Base-by-base conservation (phyloP, 805 yeast species). In the Nakazawaea molendinolei region DNA sequence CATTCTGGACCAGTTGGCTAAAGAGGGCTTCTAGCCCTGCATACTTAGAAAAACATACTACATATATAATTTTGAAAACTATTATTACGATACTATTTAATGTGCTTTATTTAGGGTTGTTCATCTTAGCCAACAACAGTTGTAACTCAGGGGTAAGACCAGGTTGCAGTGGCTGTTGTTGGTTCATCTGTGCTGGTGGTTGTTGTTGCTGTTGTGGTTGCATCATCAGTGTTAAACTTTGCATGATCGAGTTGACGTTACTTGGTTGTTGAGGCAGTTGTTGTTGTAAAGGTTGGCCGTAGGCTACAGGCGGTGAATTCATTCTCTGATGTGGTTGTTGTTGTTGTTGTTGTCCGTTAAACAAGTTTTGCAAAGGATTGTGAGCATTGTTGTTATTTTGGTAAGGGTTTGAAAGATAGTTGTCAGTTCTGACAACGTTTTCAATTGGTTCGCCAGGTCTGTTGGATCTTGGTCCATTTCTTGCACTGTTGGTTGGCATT, bases 401-500 rank as follows among this genome's bases (percentile, higher is more conserved):
- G 38, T 52, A 57, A 4, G 50, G 51, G 29, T 50, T 46, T 39
- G 55, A 46, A 5, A 61, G 51, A 13, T 65, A 55, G 50, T 56
- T 61, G 36, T 54, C 67, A 38, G 25, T 58, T 21, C 38, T 28
- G 10, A 28, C 41, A 12, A 33, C 34, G 17, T 69, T 42, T 57
- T 68, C n/a, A 4, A 38, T 4, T 17, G 71, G 61, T 47, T 71
- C 78, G 44, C 77, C 78, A 2, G 80, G 79, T 47, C 67, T 69
- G 38, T 81, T 79, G 3, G 94, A 82, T 52, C 80, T 77, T 22
- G 95, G 95, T 4, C 95, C 95, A 56, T 81, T 79, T 61, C 84
- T 74, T 5, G 87, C 74, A 14, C 86, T 77, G 56, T 87, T 87
- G 4, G 95, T 86, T 13, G 95, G 95, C 95, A 86, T 84, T 55